These are phyloP conservation scores for Pseudogymnoascus sp. DNA, from an alignment of 2,329 filamentous ascomycete species.

Conservation along the genomic window DNA sequence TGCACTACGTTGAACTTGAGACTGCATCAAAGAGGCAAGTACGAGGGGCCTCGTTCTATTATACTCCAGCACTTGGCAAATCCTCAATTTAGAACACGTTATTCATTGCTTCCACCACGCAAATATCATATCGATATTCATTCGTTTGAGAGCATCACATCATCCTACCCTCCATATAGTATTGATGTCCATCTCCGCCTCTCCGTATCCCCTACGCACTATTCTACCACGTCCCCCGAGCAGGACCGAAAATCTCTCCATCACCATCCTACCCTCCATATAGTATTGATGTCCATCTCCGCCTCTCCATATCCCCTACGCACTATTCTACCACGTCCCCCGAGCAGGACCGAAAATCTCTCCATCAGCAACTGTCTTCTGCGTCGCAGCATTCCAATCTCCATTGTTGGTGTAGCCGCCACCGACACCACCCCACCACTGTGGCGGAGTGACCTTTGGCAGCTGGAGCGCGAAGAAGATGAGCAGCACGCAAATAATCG, in stretches of 20 bases:
- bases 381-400: conserved; percentile 39
- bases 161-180: background rate
- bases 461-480: conserved; percentile 63
- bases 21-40: background rate
- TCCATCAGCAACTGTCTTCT: conserved; percentile 42
- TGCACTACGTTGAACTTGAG: background rate
- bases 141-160: background rate
- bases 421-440: conserved; percentile 46
- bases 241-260: conserved; percentile 57
- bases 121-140: background rate
- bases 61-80: background rate
- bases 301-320: background rate
- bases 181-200: background rate
- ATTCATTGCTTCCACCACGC: background rate
- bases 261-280: background rate
- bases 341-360: conserved; percentile 51
- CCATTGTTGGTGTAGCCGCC: conserved; percentile 31
- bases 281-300: background rate
- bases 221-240: background rate
- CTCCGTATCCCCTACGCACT: background rate
- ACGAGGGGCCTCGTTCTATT: background rate
- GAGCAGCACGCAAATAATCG: conserved; percentile 57
- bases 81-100: background rate
- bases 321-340: background rate
- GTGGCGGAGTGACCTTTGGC: conserved; percentile 44